These are phyloP conservation scores for Aspergillus funiculosus DNA, from an alignment of 495 filamentous ascomycete genomes.

Conservation along the genomic window DNA sequence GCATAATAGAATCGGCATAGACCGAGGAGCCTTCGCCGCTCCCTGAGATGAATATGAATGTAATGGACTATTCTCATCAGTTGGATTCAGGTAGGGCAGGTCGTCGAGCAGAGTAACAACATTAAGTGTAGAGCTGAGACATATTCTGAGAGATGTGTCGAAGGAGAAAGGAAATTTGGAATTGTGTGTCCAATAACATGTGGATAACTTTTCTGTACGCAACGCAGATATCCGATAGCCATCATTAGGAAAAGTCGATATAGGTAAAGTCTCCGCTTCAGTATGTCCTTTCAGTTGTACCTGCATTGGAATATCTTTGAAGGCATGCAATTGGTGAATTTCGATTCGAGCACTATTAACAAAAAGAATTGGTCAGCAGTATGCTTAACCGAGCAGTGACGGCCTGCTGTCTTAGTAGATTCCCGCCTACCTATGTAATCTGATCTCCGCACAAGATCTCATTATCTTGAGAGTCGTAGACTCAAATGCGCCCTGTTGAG, in stretches of 20 bases:
- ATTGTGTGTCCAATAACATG: constrained; percentile 38
- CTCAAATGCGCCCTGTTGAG: constrained; percentile 18
- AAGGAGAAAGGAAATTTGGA: constrained; percentile 20
- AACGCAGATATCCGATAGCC: background rate
- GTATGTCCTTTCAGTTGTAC: constrained; percentile 22
- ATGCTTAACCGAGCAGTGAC: too few relatives aligned
- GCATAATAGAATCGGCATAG: constrained; percentile 4
- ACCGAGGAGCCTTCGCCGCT: too few relatives aligned
- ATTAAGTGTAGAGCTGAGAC: constrained; percentile 3
- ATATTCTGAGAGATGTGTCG: constrained; percentile 1
- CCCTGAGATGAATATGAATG: background rate
- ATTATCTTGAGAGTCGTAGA: constrained; percentile 32
- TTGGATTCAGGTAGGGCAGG: background rate
- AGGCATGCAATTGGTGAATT: constrained; percentile 46
- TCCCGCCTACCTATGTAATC: constrained; percentile 38
- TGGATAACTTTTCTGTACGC: constrained; percentile 27
- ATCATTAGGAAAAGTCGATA: background rate
- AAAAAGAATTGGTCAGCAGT: too few relatives aligned
- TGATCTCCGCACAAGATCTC: constrained; percentile 42
- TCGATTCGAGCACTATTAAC: constrained; percentile 48
- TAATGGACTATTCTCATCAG: background rate
- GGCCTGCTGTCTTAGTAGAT: constrained; percentile 1
- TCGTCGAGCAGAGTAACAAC: constrained; percentile 2
- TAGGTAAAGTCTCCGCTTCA: background rate
- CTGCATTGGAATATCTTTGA: constrained; percentile 44